Evolutionary conservation across 1,139 yeast genomes (phyloP), one percentile per base, ranked within the genome.

Genomic region (Groenewaldozyma auringiensis): DNA sequence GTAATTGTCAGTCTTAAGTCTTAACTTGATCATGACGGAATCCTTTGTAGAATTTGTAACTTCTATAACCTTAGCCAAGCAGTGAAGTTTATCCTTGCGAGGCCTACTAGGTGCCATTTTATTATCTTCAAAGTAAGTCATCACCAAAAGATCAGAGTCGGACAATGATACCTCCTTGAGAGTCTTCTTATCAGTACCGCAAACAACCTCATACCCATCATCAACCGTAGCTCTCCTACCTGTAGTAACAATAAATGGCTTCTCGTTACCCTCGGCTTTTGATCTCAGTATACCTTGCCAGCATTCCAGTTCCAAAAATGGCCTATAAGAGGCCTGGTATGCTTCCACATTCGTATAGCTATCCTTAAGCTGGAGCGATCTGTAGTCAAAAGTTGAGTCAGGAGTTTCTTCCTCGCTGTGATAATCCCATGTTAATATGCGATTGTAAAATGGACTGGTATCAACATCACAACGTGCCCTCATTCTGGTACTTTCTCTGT

Each of bases 211-310:
- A 58, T 83, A 85, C 58, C 89, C 92, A 2, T 85, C 84, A 57
- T 89, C 95, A 21, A 86, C 83, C 1, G 86, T 79, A 2, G 87
- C 76, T 55, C 96, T 75, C 40, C 87, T 83, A 11, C 95, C 96
- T 35, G 88, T 68, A 4, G 76, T 68, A 4, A 89, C 59, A 37
- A 76, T 75, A 60, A 92, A 83, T 0, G 95, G 89, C 49, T 78
- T 81, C 25, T 76, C 78, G 1, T 74, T 73, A 13, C 40, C 47
- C 20, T 86, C 78, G 45, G 76, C 77, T 54, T 83, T 81, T 0
- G 92, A 79, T 2, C 86, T 74, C 52, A 79, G 82, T 32, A 94
- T 76, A 0, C 88, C 85, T 59, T 89, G 95, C 97, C 97, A 94
- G 53, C 95, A 85, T 67, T 94, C 98, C 40, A 89, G 67, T 66